Evolutionary conservation across 768 basidiomycete species (phyloP).

Genomic region (Myochromella boudieri): DNA sequence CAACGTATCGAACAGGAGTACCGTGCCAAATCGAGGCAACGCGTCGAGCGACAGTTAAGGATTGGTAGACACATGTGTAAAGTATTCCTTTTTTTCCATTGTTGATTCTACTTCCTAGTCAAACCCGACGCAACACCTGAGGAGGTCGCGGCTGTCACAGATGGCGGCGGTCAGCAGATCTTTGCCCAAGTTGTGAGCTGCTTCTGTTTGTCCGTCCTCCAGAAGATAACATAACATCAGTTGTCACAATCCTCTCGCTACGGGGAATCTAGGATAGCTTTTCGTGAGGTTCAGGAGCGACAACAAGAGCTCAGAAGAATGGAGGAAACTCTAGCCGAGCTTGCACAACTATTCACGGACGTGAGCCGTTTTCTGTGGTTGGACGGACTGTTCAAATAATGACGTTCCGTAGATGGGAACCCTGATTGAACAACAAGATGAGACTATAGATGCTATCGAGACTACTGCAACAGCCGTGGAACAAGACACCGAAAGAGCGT

Average conservation of each 20-base stretch:
- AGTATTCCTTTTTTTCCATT: background rate
- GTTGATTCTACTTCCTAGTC: constrained; percentile 39
- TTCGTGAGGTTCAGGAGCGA: constrained; percentile 85
- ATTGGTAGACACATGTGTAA: constrained; percentile 50
- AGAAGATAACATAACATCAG: constrained; percentile 32
- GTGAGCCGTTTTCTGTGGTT: constrained; percentile 34
- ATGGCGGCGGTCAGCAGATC: constrained; percentile 65
- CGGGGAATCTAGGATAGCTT: constrained; percentile 78
- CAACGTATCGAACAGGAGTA: constrained; percentile 75
- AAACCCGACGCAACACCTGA: constrained; percentile 86
- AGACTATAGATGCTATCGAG: constrained; percentile 65
- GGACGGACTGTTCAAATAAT: no score
- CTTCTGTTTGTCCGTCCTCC: constrained; percentile 4
- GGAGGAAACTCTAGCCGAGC: constrained; percentile 83
- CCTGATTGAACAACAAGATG: constrained; percentile 79
- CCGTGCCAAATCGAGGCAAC: constrained; percentile 60
- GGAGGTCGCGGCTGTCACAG: constrained; percentile 71
- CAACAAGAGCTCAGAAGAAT: constrained; percentile 85
- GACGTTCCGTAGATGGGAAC: constrained; percentile 82
- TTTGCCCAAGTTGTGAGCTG: constrained; percentile 70
- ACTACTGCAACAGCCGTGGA: constrained; percentile 61
- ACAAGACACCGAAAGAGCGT: constrained; percentile 72
- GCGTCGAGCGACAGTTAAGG: constrained; percentile 73
- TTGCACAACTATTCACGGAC: constrained; percentile 87
- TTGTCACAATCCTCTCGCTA: constrained; percentile 78